phyloP scores from a whole-genome alignment of 306 rosid species.

The Fragaria ananassa region DNA sequence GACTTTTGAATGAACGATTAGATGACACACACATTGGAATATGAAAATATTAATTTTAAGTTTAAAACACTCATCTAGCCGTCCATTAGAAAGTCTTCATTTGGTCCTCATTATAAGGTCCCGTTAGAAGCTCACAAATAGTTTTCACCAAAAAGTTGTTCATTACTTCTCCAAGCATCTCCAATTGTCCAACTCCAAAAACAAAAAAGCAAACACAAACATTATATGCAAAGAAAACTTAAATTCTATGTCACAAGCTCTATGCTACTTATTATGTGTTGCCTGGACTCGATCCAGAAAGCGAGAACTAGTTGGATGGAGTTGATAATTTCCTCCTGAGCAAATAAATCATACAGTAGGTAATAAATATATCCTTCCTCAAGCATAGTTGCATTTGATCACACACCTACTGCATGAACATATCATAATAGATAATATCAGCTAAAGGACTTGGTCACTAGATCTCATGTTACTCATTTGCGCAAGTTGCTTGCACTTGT shows the following conservation, averaged over 20 bases:
- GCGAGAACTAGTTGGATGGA: neutral
- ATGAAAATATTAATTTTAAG: too few species aligned
- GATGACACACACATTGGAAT: too few species aligned
- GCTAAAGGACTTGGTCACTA: neutral
- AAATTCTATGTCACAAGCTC: neutral
- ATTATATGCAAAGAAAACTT: neutral
- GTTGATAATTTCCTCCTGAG: neutral
- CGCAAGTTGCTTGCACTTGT: neutral
- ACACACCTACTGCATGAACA: neutral
- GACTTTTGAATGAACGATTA: too few species aligned
- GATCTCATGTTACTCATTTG: neutral
- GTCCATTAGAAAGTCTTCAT: too few species aligned
- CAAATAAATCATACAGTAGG: neutral
- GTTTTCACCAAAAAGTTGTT: constrained; percentile 1
- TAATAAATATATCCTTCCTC: neutral
- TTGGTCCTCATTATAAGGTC: too few species aligned
- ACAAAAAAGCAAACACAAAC: neutral
- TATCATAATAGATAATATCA: neutral
- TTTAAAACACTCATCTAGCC: too few species aligned
- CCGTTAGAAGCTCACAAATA: neutral
- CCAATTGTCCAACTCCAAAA: neutral
- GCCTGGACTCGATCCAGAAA: neutral
- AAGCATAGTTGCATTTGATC: too few species aligned
- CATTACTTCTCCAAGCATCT: neutral
- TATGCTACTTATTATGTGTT: neutral